Evolutionary conservation across 1,139 yeast genomes (phyloP).

Genomic region (Saccharomycopsis hybrid): DNA sequence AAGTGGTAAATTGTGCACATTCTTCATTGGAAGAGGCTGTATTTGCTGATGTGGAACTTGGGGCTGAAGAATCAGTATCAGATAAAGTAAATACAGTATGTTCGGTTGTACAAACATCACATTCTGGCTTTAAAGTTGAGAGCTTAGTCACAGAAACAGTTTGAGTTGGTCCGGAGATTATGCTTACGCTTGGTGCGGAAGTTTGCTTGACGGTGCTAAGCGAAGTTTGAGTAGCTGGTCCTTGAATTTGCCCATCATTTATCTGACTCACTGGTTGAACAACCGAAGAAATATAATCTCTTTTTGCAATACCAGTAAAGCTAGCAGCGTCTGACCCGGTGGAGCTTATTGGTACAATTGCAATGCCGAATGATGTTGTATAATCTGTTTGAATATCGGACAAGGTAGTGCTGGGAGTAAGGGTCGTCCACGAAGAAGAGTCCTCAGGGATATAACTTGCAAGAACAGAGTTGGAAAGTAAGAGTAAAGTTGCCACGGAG

Average conservation of each 20-base stretch:
- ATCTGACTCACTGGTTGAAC: constrained; percentile 44
- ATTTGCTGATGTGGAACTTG: constrained; percentile 28
- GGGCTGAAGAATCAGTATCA: constrained; percentile 33
- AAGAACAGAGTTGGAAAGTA: constrained; percentile 41
- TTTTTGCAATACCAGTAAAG: constrained; percentile 37
- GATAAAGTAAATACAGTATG: constrained; percentile 31
- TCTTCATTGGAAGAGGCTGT: constrained; percentile 32
- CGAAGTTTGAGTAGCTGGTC: constrained; percentile 30
- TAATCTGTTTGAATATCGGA: constrained; percentile 58
- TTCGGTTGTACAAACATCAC: constrained; percentile 16
- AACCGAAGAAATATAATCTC: constrained; percentile 30
- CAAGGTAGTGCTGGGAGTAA: constrained; percentile 55
- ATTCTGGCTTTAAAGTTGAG: constrained; percentile 31
- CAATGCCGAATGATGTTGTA: constrained; percentile 59
- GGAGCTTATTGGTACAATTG: constrained; percentile 46
- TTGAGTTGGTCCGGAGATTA: constrained; percentile 22
- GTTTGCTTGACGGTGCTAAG: constrained; percentile 27
- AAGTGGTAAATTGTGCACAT: constrained; percentile 30
- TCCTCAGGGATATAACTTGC: constrained; percentile 56
- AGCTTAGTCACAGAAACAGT: neutral
- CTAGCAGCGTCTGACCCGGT: constrained; percentile 36
- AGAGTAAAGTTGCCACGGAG: too few relatives aligned
- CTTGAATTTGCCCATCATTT: constrained; percentile 56
- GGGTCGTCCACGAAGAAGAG: constrained; percentile 65
- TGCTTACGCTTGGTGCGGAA: neutral